Evolutionary conservation across 202 grass and related monocot genomes (phyloP), one percentile per base, ranked within the genome.

Genomic region (Bolboschoenoplectus hybrid): DNA sequence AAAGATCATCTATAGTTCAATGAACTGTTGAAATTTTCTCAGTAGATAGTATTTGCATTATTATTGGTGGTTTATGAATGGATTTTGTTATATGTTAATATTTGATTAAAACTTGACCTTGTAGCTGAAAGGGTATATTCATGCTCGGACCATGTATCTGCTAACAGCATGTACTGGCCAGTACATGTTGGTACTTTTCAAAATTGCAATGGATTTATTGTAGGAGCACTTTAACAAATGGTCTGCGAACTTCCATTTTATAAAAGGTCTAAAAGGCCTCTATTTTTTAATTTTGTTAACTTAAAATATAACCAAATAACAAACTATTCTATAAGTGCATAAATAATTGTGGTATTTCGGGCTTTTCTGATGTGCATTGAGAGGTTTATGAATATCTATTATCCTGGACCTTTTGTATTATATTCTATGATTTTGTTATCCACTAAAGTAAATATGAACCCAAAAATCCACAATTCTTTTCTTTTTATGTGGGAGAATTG

Each of bases 311-410:
- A 77, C 9, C 11, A 51, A 75, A 36, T 3, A 55, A 55, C 32
- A 16, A 52, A 77, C 12, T 16, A 17, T 10, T 60, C 14, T 58
- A 13, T 17, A 58, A 41, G 7, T 40, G 20, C 6, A 56, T 12
- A 78, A 38, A 39, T 0, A 78, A n/a, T 50, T 57, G 32, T 8
- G 5, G 34, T 58, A 38, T 39, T 79, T 58, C 1, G 47, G 57
- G 35, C 50, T 35, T 58, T 58, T 79, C 53, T 79, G 14, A 79
- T 79, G 35, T 79, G 35, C 74, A 58, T 79, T 57, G 72, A 40
- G 74, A 56, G 43, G 34, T 55, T 39, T 55, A 26, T 56, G 51
- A 49, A 78, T 53, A 58, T 58, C 16, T 60, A 19, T 76, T 80
- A 10, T 38, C 43, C 7, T 58, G 14, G 7, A 20, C 7, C 20